These are phyloP conservation scores for Dryas alaskensis DNA, from an alignment of 306 rosid species.

Conservation along the genomic window DNA sequence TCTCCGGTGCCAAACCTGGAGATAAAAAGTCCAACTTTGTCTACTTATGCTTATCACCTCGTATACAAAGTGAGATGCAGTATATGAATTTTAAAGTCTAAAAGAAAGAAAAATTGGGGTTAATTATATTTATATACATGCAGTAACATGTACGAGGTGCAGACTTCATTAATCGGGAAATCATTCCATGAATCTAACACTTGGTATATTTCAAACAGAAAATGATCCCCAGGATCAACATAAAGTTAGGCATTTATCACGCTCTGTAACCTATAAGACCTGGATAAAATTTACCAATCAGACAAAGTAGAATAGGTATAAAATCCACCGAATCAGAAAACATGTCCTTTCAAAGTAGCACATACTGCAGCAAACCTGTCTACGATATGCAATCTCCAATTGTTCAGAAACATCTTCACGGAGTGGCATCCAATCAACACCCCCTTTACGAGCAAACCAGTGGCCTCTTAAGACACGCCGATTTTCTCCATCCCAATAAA, in stretches of 20 bases:
- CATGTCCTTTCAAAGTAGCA: not conserved
- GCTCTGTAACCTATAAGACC: not conserved
- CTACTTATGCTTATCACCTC: not conserved
- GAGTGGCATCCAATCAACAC: slow-evolving; percentile 92
- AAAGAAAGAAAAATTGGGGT: not conserved
- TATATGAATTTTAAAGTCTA: slow-evolving; percentile 1
- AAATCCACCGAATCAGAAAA: not conserved
- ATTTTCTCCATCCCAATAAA: slow-evolving; percentile 97
- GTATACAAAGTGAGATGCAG: not conserved
- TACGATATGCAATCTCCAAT: slow-evolving; percentile 76
- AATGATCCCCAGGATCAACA: not conserved
- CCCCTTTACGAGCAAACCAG: slow-evolving; percentile 98
- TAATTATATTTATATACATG: not conserved
- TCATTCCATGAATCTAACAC: slow-evolving; percentile 8
- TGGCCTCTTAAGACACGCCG: slow-evolving; percentile 95
- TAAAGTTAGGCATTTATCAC: not conserved
- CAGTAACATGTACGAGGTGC: not conserved
- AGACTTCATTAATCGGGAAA: not conserved
- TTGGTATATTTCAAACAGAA: slow-evolving; percentile 1
- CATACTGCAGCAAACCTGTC: slow-evolving; percentile 51
- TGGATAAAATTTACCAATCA: not conserved
- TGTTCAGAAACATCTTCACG: slow-evolving; percentile 96
- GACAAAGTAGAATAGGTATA: not conserved
- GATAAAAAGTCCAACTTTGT: slow-evolving; percentile 24
- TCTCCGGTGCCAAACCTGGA: slow-evolving; percentile 92